These are phyloP conservation scores for Arthrobotrys sphaeroides DNA, from an alignment of 2,329 filamentous ascomycete genomes.

Conservation along the genomic window DNA sequence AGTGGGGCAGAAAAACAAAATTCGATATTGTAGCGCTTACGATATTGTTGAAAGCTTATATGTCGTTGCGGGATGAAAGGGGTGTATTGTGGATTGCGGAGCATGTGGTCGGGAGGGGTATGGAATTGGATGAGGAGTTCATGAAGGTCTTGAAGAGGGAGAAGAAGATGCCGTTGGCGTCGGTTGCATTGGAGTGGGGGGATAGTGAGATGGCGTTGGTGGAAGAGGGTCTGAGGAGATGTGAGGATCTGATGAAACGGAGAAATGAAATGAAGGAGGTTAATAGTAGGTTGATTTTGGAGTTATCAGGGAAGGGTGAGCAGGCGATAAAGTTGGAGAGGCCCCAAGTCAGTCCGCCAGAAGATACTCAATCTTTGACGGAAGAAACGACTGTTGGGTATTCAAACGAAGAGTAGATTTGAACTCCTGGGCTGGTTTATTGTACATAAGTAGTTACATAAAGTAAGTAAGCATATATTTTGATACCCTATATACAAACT, in stretches of 20 bases:
- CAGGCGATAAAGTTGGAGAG: neutral
- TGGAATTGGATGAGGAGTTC: constrained; percentile 36
- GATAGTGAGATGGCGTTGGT: neutral
- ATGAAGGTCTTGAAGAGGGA: constrained; percentile 32
- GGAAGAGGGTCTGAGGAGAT: constrained; percentile 2
- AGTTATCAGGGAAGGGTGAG: constrained; percentile 5
- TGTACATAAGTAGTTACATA: no score
- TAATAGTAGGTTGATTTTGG: constrained; percentile 21
- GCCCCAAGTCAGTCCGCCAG: neutral
- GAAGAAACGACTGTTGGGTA: neutral
- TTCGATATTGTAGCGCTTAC: constrained; percentile 56
- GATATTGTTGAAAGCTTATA: constrained; percentile 55
- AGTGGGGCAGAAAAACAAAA: constrained; percentile 49
- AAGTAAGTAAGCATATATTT: no score
- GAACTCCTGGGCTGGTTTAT: neutral
- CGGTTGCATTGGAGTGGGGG: constrained; percentile 26
- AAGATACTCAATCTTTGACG: neutral
- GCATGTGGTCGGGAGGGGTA: constrained; percentile 16
- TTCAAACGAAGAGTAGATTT: neutral
- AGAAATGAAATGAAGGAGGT: constrained; percentile 10
- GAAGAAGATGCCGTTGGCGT: constrained; percentile 19
- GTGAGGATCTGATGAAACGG: neutral
- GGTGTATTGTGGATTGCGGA: constrained; percentile 55
- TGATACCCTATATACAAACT: neutral
- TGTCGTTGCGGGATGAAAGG: constrained; percentile 51